These are phyloP conservation scores for Lipomyces starkeyi DNA, from an alignment of 805 yeast species.

Conservation along the genomic window DNA sequence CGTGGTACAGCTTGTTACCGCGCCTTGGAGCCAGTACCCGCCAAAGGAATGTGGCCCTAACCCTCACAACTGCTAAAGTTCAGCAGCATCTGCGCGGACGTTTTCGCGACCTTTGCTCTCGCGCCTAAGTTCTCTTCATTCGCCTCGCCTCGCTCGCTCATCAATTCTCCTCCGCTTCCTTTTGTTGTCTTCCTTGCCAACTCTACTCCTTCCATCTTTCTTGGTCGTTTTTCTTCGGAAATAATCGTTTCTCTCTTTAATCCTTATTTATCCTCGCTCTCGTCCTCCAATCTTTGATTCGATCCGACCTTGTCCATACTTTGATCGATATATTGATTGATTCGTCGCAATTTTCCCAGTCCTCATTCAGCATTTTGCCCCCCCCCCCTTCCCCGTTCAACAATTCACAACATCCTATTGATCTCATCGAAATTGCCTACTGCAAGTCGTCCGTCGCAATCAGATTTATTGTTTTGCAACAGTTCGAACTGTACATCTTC, in stretches of 20 bases:
- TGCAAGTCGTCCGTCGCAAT: background rate
- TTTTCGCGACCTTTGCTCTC: slow-evolving; percentile 12
- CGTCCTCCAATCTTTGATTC: background rate
- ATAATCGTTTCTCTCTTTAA: background rate
- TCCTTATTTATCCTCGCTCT: background rate
- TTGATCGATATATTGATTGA: background rate
- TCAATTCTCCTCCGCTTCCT: slow-evolving; percentile 3
- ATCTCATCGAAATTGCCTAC: background rate
- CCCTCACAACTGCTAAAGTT: slow-evolving; percentile 18
- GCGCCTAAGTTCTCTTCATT: slow-evolving; percentile 21
- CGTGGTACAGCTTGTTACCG: background rate
- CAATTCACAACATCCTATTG: background rate
- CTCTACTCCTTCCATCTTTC: slow-evolving; percentile 6
- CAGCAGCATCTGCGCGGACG: slow-evolving; percentile 1
- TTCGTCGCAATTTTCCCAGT: background rate
- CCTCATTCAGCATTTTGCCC: background rate
- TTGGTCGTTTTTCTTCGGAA: background rate
- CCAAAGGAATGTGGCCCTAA: slow-evolving; percentile 2
- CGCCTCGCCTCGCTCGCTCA: slow-evolving; percentile 3
- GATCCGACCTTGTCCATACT: background rate
- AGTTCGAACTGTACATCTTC: background rate
- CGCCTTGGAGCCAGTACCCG: slow-evolving; percentile 4
- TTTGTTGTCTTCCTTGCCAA: slow-evolving; percentile 9
- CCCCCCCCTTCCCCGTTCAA: background rate
- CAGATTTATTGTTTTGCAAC: background rate